phyloP scores from a whole-genome alignment of 345 rosid genomes.

The Eucalyptus microcorys region DNA sequence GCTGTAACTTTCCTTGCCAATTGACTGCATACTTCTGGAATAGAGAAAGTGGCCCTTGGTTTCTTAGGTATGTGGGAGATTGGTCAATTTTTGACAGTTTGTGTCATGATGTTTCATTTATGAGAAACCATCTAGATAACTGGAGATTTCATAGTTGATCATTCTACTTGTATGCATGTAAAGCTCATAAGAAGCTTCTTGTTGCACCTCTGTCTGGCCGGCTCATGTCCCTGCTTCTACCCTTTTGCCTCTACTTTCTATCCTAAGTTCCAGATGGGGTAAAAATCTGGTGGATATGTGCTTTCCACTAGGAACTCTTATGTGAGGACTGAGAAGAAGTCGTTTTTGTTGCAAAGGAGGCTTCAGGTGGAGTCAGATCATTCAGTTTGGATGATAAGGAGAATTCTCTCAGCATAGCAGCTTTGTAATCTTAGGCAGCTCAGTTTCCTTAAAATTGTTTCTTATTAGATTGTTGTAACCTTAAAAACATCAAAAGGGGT shows the following conservation, averaged over 20 bases:
- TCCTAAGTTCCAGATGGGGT: not conserved
- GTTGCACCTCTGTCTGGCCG: not conserved
- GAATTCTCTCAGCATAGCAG: not conserved
- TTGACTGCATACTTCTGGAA: not conserved
- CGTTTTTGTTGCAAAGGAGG: not conserved
- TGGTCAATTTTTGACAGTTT: not conserved
- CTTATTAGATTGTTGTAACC: not conserved
- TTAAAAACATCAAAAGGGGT: not conserved
- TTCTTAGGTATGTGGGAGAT: not conserved
- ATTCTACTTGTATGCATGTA: not conserved
- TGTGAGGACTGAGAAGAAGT: not conserved
- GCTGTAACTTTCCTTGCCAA: not conserved
- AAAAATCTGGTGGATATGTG: not conserved
- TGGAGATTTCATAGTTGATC: not conserved
- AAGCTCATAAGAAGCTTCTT: not conserved
- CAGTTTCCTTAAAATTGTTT: not conserved
- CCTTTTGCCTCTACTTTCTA: not conserved
- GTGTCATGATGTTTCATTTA: not conserved
- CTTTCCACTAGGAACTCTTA: not conserved
- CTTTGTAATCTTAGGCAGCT: not conserved
- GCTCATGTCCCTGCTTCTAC: not conserved
- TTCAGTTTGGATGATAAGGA: not conserved
- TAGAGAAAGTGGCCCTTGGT: not conserved
- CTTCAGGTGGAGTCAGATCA: not conserved
- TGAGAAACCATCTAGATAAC: not conserved